Conservation (phyloP, 306 rosid genomes). For the Begonia peltatifolia region DNA sequence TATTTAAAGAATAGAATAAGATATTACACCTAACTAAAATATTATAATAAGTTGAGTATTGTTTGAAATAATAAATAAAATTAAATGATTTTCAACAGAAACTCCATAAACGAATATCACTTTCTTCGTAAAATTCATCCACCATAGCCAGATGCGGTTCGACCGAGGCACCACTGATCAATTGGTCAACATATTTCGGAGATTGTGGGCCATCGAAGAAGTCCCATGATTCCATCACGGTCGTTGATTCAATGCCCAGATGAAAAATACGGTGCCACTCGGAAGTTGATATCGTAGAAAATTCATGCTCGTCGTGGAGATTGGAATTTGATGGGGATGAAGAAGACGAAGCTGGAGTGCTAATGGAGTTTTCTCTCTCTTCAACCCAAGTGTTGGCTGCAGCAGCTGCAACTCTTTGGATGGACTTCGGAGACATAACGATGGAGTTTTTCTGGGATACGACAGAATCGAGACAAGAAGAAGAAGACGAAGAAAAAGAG, state of each 20-base stretch:
- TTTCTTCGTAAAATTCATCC: conserved; percentile 61
- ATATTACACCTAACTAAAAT: background rate
- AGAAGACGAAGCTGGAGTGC: conserved; percentile 14
- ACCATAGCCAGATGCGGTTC: conserved; percentile 28
- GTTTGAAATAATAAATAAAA: too few relatives aligned
- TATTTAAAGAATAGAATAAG: too few relatives aligned
- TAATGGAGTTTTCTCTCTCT: background rate
- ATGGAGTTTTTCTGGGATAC: conserved; percentile 5
- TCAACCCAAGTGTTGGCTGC: conserved; percentile 32
- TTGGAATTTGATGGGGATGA: conserved; percentile 37
- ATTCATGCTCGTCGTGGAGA: conserved; percentile 17
- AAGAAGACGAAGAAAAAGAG: conserved; percentile 10
- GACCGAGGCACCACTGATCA: conserved; percentile 38
- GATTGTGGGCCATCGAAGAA: conserved; percentile 35
- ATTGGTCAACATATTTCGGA: conserved; percentile 49
- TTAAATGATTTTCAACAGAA: conserved; percentile 38
- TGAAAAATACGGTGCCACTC: conserved; percentile 3
- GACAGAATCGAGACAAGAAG: background rate
- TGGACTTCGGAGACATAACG: conserved; percentile 70
- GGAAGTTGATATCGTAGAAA: too few relatives aligned
- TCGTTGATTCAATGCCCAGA: conserved; percentile 17
- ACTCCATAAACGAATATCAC: conserved; percentile 72
- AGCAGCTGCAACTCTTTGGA: conserved; percentile 62
- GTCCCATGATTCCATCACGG: conserved; percentile 45
- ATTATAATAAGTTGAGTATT: background rate